A percentile compares a stretch with the other conserved stretches of the same genome.
phyloP scores from a whole-genome alignment of 441 rosid species.

The Metrosideros polymorpha region DNA sequence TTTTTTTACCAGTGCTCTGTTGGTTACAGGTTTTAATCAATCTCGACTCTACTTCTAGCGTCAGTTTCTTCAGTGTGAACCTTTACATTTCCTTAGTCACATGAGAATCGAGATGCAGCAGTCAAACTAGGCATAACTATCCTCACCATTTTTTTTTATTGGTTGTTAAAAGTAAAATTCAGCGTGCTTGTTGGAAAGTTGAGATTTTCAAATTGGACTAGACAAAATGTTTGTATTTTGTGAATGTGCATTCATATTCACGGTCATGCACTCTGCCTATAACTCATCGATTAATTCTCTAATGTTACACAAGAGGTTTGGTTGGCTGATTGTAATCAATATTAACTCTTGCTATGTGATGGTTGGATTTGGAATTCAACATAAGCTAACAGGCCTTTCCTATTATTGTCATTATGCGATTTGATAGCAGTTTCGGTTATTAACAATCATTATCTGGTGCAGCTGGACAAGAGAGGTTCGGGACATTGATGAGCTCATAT shows the following conservation, averaged over 20 bases:
- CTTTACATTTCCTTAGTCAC: not conserved
- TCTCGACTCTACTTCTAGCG: not conserved
- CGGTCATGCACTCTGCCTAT: not conserved
- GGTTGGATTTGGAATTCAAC: not conserved
- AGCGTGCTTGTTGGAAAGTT: not conserved
- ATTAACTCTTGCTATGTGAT: not conserved
- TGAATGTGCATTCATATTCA: not conserved
- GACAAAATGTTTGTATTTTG: not conserved
- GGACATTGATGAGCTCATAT: conserved; percentile 53
- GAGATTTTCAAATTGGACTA: not conserved
- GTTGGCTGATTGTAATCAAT: not conserved
- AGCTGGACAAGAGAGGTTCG: conserved; percentile 82
- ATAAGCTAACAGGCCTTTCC: not conserved
- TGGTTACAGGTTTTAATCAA: not conserved
- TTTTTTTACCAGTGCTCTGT: not conserved
- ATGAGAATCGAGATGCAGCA: not conserved
- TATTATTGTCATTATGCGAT: not conserved
- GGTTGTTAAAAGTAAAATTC: not conserved
- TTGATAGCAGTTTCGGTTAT: not conserved
- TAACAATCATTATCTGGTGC: conserved; percentile 3
- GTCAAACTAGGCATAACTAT: not conserved
- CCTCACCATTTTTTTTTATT: not conserved
- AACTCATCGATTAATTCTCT: not conserved
- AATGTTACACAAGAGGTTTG: not conserved
- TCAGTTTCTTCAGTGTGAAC: not conserved